Percentiles rank a stretch among this genome's conserved stretches.
Evolutionary conservation across 495 filamentous ascomycete genomes (phyloP).

Genomic region (Friedmanniomyces endolithicus): DNA sequence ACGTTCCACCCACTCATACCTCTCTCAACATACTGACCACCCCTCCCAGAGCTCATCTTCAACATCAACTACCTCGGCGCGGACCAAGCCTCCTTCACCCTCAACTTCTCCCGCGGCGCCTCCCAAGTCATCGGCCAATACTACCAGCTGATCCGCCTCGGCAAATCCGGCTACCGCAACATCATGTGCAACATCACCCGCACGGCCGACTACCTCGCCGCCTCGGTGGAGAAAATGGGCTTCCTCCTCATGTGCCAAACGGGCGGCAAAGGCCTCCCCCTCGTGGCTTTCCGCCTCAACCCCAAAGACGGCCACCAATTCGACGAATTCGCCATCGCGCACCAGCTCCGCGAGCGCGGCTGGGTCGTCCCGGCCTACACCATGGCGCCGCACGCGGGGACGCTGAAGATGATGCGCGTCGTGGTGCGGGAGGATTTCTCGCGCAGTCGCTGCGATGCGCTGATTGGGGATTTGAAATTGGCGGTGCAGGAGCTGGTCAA

Average conservation of each 20-base stretch:
- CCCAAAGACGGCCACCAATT: constrained; percentile 47
- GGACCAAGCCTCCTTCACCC: constrained; percentile 91
- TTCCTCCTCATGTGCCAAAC: constrained; percentile 77
- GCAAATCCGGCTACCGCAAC: constrained; percentile 71
- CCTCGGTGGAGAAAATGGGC: constrained; percentile 53
- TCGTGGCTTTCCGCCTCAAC: constrained; percentile 72
- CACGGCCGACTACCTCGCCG: constrained; percentile 67
- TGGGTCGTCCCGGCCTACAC: constrained; percentile 93
- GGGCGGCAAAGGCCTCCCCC: constrained; percentile 60
- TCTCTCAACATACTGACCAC: background rate
- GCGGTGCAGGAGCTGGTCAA: constrained; percentile 52
- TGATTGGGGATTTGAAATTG: constrained; percentile 62
- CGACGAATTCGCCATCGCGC: constrained; percentile 60
- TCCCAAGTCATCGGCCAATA: constrained; percentile 90
- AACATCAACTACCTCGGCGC: constrained; percentile 96
- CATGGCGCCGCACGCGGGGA: constrained; percentile 72
- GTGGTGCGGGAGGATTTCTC: constrained; percentile 85
- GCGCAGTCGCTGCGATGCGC: constrained; percentile 56
- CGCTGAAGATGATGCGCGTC: constrained; percentile 73
- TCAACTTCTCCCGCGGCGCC: constrained; percentile 91
- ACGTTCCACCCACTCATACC: background rate
- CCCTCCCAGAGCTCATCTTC: constrained; percentile 62
- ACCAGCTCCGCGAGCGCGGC: constrained; percentile 66
- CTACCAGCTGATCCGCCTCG: constrained; percentile 86
- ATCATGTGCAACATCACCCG: constrained; percentile 84